phyloP scores from a whole-genome alignment of 257 asterid genomes.

The Nicotiana knightiana region DNA sequence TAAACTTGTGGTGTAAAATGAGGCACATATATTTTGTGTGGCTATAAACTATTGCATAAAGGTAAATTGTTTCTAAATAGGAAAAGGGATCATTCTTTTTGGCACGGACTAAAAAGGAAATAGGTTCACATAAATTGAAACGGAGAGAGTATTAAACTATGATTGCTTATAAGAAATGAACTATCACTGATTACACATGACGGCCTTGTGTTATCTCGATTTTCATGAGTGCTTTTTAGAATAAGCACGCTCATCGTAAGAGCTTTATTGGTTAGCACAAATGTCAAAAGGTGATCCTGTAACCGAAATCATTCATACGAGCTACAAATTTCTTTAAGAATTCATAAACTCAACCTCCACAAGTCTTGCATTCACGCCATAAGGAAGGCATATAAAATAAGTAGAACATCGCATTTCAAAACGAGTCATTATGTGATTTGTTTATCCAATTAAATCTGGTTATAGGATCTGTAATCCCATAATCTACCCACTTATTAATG shows the following conservation, averaged over 20 bases:
- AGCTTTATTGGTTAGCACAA: neutral
- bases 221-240: neutral
- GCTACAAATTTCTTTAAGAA: neutral
- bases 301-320: neutral
- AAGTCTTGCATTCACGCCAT: neutral
- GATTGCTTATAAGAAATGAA: neutral
- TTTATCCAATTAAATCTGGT: neutral
- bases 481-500: no score
- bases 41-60: no score
- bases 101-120: no score
- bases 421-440: neutral
- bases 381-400: neutral
- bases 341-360: neutral
- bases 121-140: no score
- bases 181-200: neutral
- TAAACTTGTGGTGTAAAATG: no score
- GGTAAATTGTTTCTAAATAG: no score
- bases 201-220: neutral
- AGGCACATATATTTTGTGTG: no score
- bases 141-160: no score
- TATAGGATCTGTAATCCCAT: neutral
- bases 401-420: neutral
- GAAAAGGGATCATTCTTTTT: no score
- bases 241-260: neutral
- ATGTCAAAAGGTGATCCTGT: neutral